These are phyloP conservation scores for Phytopythium delawarense DNA, from an alignment of 352 stramenopile genomes.

Conservation along the genomic window DNA sequence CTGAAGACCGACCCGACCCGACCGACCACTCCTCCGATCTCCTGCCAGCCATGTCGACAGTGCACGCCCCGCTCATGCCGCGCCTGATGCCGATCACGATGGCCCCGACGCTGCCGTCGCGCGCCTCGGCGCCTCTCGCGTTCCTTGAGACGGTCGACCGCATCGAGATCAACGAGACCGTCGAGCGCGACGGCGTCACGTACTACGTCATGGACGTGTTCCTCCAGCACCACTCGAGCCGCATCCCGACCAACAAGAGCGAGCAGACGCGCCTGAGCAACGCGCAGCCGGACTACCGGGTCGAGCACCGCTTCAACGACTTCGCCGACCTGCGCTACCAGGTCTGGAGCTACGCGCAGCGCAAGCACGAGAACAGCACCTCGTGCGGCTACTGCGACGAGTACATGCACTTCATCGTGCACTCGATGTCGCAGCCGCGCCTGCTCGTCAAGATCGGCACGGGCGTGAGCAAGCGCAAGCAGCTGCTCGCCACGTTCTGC, in stretches of 20 bases:
- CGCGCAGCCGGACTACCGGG: conserved; percentile 34
- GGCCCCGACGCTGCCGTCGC: conserved; percentile 19
- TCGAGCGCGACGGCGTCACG: conserved; percentile 32
- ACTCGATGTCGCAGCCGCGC: conserved; percentile 44
- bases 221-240: conserved; percentile 47
- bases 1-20: neutral
- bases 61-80: conserved; percentile 18
- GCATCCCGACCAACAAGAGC: conserved; percentile 53
- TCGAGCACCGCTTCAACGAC: conserved; percentile 49
- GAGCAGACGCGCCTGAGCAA: conserved; percentile 14
- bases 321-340: conserved; percentile 49
- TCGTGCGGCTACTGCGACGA: conserved; percentile 41
- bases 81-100: conserved; percentile 21
- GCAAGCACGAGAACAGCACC: conserved; percentile 24
- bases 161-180: conserved; percentile 37
- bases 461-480: conserved; percentile 30
- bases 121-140: conserved; percentile 22
- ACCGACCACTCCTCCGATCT: neutral
- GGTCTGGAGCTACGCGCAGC: conserved; percentile 41
- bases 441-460: conserved; percentile 41
- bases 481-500: conserved; percentile 39
- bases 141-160: conserved; percentile 35
- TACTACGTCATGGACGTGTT: conserved; percentile 60
- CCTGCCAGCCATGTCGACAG: conserved; percentile 16
- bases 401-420: conserved; percentile 53